Base-by-base conservation (phyloP, 2,329 filamentous ascomycete genomes). In the Apiospora sp. region DNA sequence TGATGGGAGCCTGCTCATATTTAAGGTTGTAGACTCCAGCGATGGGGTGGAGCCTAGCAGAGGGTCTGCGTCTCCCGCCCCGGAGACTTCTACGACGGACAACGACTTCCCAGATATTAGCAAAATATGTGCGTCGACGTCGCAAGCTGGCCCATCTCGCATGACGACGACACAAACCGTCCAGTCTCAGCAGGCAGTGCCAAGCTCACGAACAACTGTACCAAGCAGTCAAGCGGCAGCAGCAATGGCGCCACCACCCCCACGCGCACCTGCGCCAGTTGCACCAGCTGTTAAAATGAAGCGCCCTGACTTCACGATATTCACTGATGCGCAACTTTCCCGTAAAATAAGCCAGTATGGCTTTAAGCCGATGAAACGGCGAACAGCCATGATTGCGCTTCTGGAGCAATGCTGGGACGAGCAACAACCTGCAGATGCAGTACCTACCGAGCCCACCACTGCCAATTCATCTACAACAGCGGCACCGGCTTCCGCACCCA, bases 341-440 rank as follows among this genome's bases (percentile, higher is more conserved):
- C 89, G 86, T 72, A 87, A 92, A 77, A 83, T 95, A 64, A 83
- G 87, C 6, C 84, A 86, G 0, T 94, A 91, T 77, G 92, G 92
- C 0, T 95, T 95, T 82, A 95, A 95, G 78, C 84, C 91, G 0
- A 84, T 95, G 43, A 93, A 91, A 79, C 89, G 85, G 71, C 87
- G 93, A 24, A 86, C 87, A 68, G 89, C 90, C 12, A 94, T 94
- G 91, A 91, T 95, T 73, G 85, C 89, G 1, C 81, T 94, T 14
- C 83, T 95, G 16, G 85, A 93, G 70, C 88, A 91, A 77, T 95
- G 93, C 80, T 95, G 93, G 92, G 82, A 88, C 75, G 90, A 89
- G 72, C 90, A 90, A 78, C 82, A 34, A 86, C 27, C 76, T 68
- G 58, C 58, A 34, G 19, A 10, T 37, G 27, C 58, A 37, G 30